Evolutionary conservation across 139 green algal genomes (phyloP), one percentile per base, ranked within the genome.

Genomic region (Edaphochlamys debaryana): DNA sequence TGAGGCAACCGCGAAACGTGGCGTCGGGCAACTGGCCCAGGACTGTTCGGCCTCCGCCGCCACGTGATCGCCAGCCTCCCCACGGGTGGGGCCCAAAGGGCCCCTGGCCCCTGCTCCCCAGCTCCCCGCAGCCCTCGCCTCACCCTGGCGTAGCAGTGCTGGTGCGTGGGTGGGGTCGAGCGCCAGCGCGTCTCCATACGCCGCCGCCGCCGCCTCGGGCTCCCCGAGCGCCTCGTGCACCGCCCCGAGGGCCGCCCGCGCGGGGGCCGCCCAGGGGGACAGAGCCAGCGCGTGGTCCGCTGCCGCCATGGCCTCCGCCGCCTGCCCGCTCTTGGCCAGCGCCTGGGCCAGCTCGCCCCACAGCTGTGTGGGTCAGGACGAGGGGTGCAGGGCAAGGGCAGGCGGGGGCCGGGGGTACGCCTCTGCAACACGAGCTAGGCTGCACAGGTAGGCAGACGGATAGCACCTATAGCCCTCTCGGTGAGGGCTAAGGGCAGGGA

Each of bases 281-380:
- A 80, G 32, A n/a, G 80, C 67, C 54, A 79, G 66, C 13, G 83
- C 75, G 30, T 80, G 67, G 50, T 88, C 83, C 30, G n/a, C 68
- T 34, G 75, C 80, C 40, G 63, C 80, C 27, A 77, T 32, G 4
- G 83, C 83, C 73, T 88, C 68, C 1, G 75, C 40, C n/a, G 20
- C 20, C 48, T 72, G 54, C 9, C 56, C 74, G 38, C 34, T 54
- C 27, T 1, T 11, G 6, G 83, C 83, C 19, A 73, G 75, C 67
- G 76, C 50, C 23, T n/a, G 11, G 15, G 75, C 74, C 56, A 88
- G 83, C 67, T 88, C 83, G 23, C 69, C 32, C 83, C 83, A 88
- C 83, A 88, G 54, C 74, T 79, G 69, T 1, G 23, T 0, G 7
- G 45, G 45, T n/a, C n/a, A n/a, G n/a, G n/a, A n/a, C n/a, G n/a